These are phyloP conservation scores for Rusavskia elegans DNA, from an alignment of 495 filamentous ascomycete genomes.

Conservation along the genomic window DNA sequence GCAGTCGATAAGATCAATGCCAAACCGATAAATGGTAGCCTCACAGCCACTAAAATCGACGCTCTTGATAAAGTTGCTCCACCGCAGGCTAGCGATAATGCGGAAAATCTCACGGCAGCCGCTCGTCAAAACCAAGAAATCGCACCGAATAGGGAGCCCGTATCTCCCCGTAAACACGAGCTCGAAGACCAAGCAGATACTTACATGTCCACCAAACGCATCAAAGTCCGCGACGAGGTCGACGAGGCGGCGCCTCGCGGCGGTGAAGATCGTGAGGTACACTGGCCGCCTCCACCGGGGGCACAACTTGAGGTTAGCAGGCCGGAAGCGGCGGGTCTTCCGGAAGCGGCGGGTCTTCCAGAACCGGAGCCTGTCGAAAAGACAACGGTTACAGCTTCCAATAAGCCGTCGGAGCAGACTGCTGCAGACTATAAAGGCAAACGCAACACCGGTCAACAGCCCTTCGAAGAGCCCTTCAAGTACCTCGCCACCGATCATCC, in stretches of 20 bases:
- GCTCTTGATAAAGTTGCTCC: conserved; percentile 30
- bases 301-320: conserved; percentile 25
- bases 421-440: background rate
- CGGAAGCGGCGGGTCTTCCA: conserved; percentile 13
- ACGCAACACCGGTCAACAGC: conserved; percentile 17
- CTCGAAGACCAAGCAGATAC: conserved; percentile 25
- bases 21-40: conserved; percentile 26
- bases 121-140: conserved; percentile 23
- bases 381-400: background rate
- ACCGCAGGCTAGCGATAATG: conserved; percentile 21
- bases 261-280: conserved; percentile 33
- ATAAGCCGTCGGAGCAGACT: background rate
- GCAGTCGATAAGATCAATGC: conserved; percentile 37
- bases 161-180: conserved; percentile 22
- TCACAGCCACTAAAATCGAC: conserved; percentile 32
- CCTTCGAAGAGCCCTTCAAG: conserved; percentile 80
- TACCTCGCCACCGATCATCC: conserved; percentile 57
- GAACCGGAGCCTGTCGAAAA: background rate
- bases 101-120: conserved; percentile 13
- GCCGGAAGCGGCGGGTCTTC: conserved; percentile 19
- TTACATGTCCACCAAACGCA: conserved; percentile 28
- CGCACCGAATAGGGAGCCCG: conserved; percentile 15
- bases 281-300: conserved; percentile 27
- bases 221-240: conserved; percentile 24
- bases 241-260: conserved; percentile 18